Evolutionary conservation across 2,329 filamentous ascomycete genomes (phyloP).

Genomic region (Sclerotinia nivalis): DNA sequence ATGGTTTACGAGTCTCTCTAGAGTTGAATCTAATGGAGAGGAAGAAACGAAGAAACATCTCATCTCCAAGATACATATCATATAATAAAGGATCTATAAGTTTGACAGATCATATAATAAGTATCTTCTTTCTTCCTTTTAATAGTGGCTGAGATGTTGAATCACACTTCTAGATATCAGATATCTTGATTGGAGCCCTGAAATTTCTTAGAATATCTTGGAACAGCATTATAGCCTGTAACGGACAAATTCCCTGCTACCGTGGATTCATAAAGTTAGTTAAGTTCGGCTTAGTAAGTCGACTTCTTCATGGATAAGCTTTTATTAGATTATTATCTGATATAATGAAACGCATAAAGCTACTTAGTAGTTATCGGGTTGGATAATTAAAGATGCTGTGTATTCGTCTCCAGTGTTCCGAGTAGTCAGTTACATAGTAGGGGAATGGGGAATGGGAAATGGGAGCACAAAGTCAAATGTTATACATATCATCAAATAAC

Average conservation of each 20-base stretch:
- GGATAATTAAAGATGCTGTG: too few relatives aligned
- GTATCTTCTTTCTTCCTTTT: neutral
- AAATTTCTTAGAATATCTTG: neutral
- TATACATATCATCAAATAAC: too few relatives aligned
- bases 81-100: neutral
- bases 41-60: neutral
- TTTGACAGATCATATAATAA: neutral
- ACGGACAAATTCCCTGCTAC: neutral
- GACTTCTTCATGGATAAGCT: neutral
- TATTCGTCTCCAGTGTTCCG: too few relatives aligned
- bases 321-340: too few relatives aligned
- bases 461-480: too few relatives aligned
- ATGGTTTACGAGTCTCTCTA: neutral
- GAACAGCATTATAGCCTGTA: neutral
- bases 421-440: too few relatives aligned
- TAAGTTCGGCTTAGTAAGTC: neutral
- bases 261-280: too few relatives aligned
- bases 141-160: neutral
- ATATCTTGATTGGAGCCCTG: constrained; percentile 5
- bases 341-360: too few relatives aligned
- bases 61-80: neutral
- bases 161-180: neutral
- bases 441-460: too few relatives aligned
- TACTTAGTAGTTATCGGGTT: too few relatives aligned
- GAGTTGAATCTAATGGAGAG: neutral